Percentiles rank a stretch among this genome's conserved stretches.
Conservation (phyloP, 1,139 yeast species). For the Pneumocystis jirovecii region DNA sequence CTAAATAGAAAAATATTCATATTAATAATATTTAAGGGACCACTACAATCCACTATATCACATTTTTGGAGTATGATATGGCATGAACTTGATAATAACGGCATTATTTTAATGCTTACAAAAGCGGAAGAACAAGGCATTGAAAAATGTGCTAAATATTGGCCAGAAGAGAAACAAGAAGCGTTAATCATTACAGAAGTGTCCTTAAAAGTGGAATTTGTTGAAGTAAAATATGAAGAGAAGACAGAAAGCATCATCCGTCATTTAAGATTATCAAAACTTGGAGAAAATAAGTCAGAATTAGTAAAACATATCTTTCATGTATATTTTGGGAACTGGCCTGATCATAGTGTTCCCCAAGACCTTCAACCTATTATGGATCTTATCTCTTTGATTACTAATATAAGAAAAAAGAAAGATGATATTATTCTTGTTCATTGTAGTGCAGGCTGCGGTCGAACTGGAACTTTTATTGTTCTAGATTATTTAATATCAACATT, state of each 20-base stretch:
- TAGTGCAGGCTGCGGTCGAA: constrained; percentile 86
- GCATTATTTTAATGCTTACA: constrained; percentile 57
- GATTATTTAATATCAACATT: constrained; percentile 14
- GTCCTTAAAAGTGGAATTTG: background rate
- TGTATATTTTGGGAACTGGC: constrained; percentile 62
- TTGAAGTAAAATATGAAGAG: background rate
- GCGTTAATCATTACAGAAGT: background rate
- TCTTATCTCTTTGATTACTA: constrained; percentile 32
- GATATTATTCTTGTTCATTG: constrained; percentile 59
- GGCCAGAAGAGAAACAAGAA: constrained; percentile 26
- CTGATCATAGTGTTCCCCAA: constrained; percentile 62
- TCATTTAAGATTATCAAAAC: background rate
- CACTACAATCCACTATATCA: constrained; percentile 55
- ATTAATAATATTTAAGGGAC: constrained; percentile 80
- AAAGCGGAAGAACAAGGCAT: constrained; percentile 38
- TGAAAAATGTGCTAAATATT: constrained; percentile 42
- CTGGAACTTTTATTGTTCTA: constrained; percentile 46
- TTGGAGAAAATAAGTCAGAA: background rate
- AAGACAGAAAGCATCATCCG: background rate
- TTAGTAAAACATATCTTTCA: constrained; percentile 33
- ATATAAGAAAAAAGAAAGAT: background rate
- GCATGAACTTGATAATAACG: constrained; percentile 35
- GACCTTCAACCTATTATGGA: constrained; percentile 29
- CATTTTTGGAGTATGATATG: constrained; percentile 73
- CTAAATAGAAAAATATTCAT: constrained; percentile 23